phyloP scores from a whole-genome alignment of 2,329 filamentous ascomycete genomes.

The Amylocarpus encephaloides region DNA sequence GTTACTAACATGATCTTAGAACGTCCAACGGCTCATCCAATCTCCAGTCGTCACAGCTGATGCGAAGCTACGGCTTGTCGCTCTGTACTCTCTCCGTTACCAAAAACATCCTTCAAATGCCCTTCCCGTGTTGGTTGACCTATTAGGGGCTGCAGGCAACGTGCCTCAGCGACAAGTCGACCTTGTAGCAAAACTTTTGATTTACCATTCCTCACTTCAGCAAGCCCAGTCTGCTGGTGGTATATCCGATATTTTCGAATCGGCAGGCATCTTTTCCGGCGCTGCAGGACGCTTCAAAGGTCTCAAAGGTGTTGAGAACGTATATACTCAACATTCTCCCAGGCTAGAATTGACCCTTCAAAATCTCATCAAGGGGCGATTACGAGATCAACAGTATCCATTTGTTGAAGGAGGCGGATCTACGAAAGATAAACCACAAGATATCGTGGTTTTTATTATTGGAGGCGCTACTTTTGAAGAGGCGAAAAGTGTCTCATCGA shows the following conservation, averaged over 20 bases:
- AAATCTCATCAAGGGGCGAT: constrained; percentile 83
- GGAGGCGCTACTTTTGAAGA: constrained; percentile 95
- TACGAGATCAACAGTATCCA: constrained; percentile 83
- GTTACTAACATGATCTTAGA: constrained; percentile 43
- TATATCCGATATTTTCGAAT: constrained; percentile 88
- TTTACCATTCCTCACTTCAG: constrained; percentile 83
- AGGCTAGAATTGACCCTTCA: constrained; percentile 81
- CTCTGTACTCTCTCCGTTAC: constrained; percentile 92
- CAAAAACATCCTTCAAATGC: constrained; percentile 79
- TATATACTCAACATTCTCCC: constrained; percentile 96
- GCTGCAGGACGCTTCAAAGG: constrained; percentile 87
- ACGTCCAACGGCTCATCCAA: constrained; percentile 79
- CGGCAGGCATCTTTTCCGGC: constrained; percentile 82
- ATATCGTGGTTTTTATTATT: constrained; percentile 90
- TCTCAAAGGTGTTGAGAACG: constrained; percentile 94
- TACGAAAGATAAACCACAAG: constrained; percentile 91
- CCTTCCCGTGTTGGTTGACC: constrained; percentile 76
- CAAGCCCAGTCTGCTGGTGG: constrained; percentile 67
- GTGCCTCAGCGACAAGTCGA: constrained; percentile 70
- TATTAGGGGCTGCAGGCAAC: constrained; percentile 77
- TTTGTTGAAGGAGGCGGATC: constrained; percentile 85
- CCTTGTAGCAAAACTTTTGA: constrained; percentile 73
- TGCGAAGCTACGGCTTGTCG: constrained; percentile 83
- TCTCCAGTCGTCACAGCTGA: constrained; percentile 68
- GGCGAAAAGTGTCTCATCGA: constrained; percentile 88